These are phyloP conservation scores for Oryza punctata DNA, from an alignment of 176 grass and related monocot species.

Conservation along the genomic window DNA sequence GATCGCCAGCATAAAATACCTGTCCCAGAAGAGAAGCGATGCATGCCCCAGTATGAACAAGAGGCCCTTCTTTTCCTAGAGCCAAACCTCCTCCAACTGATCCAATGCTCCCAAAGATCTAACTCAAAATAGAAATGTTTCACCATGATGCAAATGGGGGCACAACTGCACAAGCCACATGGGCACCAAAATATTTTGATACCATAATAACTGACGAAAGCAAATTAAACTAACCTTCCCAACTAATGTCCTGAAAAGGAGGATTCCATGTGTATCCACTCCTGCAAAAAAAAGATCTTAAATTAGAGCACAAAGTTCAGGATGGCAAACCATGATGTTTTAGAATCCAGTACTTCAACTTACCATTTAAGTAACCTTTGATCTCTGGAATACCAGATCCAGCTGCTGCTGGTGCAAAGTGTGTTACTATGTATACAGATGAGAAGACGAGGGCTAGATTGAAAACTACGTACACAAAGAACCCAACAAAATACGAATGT, in stretches of 20 bases:
- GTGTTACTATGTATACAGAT: constrained; percentile 90
- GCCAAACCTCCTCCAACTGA: constrained; percentile 98
- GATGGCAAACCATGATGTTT: constrained; percentile 26
- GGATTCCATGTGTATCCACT: constrained; percentile 96
- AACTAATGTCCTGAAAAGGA: constrained; percentile 97
- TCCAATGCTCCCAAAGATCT: constrained; percentile 99
- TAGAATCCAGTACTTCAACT: constrained; percentile 2
- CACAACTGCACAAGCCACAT: not conserved
- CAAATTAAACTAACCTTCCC: constrained; percentile 65
- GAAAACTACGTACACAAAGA: constrained; percentile 78
- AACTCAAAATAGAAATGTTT: constrained; percentile 40
- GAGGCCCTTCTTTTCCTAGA: constrained; percentile 98
- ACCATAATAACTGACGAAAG: constrained; percentile 38
- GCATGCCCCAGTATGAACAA: constrained; percentile 98
- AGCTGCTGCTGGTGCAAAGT: constrained; percentile 93
- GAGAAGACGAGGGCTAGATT: constrained; percentile 89
- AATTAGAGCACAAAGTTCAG: constrained; percentile 13
- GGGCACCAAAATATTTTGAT: not conserved
- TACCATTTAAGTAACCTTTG: constrained; percentile 99
- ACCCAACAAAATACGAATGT: constrained; percentile 94
- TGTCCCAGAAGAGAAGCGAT: constrained; percentile 99
- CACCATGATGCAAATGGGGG: constrained; percentile 25
- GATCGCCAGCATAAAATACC: constrained; percentile 45
- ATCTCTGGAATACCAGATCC: constrained; percentile 99
- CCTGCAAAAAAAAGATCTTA: constrained; percentile 57